Conservation (phyloP, 2,329 filamentous ascomycete species). For the Aspergillus pseudotamarii region DNA sequence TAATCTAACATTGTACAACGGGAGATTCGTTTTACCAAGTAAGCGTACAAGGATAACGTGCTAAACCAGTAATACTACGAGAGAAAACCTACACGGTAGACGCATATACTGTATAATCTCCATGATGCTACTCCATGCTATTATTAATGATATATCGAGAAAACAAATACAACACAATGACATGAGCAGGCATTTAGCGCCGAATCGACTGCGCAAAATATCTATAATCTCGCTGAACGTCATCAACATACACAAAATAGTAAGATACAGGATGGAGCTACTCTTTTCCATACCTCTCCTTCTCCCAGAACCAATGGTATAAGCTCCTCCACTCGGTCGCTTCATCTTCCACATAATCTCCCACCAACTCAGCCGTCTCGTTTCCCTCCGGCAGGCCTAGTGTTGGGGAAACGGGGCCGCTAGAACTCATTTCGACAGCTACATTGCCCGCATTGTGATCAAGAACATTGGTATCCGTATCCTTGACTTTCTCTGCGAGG, state of each 20-base stretch:
- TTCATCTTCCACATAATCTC: conserved; percentile 50
- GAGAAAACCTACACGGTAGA: not conserved
- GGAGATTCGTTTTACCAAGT: not conserved
- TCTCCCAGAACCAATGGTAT: conserved; percentile 48
- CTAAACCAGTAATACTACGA: not conserved
- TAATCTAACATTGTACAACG: not conserved
- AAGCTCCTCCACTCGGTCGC: conserved; percentile 42
- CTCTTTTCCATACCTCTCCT: conserved; percentile 24
- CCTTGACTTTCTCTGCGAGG: conserved; percentile 33
- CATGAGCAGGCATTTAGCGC: not conserved
- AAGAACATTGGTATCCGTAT: conserved; percentile 28
- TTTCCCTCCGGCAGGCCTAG: conserved; percentile 31
- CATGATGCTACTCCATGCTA: not conserved
- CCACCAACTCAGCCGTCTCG: conserved; percentile 49
- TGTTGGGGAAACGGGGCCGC: conserved; percentile 11
- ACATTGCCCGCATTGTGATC: conserved; percentile 25
- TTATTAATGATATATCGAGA: not conserved
- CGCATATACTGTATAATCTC: not conserved
- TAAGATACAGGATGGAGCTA: not conserved
- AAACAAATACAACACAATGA: not conserved
- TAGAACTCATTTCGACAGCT: conserved; percentile 36
- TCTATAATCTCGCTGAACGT: not conserved
- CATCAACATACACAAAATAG: not conserved
- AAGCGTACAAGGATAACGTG: not conserved
- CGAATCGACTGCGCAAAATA: not conserved